phyloP scores from a whole-genome alignment of 1,284 basidiomycete genomes.

The Exobasidium rhododendri region DNA sequence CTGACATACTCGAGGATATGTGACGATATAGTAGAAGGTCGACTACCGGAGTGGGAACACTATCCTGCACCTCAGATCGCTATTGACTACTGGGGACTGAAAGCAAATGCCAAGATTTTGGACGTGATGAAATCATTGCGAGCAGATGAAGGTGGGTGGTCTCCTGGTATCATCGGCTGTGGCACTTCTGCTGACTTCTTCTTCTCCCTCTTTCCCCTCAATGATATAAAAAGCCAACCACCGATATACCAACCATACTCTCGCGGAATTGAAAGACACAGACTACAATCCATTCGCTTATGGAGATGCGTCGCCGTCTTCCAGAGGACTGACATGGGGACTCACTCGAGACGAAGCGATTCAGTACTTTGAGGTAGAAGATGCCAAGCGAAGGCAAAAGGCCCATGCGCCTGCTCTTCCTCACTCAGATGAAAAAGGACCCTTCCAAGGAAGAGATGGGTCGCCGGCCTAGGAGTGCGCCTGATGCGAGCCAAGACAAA shows the following conservation, averaged over 20 bases:
- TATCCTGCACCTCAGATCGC: constrained; percentile 78
- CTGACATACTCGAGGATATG: constrained; percentile 75
- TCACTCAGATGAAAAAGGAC: neutral
- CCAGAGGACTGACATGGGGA: constrained; percentile 28
- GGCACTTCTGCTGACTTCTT: neutral
- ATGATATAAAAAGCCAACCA: too few species aligned
- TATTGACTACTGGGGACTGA: constrained; percentile 81
- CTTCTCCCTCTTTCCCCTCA: constrained; percentile 4
- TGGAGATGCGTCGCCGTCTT: constrained; percentile 26
- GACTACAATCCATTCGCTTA: constrained; percentile 41
- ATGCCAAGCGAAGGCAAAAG: constrained; percentile 7
- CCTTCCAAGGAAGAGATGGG: constrained; percentile 1
- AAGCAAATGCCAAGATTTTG: constrained; percentile 67
- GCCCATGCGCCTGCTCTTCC: neutral
- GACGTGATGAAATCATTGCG: constrained; percentile 87
- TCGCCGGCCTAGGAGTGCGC: neutral
- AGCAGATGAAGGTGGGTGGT: constrained; percentile 77
- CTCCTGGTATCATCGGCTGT: neutral
- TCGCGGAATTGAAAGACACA: constrained; percentile 27
- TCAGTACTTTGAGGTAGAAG: constrained; percentile 17
- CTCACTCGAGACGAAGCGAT: constrained; percentile 38
- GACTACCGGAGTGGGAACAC: constrained; percentile 75
- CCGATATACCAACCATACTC: constrained; percentile 41
- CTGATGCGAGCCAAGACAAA: too few species aligned
- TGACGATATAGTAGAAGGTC: constrained; percentile 76